phyloP scores from a whole-genome alignment of 305 asterid species.

The Lippia alba region DNA sequence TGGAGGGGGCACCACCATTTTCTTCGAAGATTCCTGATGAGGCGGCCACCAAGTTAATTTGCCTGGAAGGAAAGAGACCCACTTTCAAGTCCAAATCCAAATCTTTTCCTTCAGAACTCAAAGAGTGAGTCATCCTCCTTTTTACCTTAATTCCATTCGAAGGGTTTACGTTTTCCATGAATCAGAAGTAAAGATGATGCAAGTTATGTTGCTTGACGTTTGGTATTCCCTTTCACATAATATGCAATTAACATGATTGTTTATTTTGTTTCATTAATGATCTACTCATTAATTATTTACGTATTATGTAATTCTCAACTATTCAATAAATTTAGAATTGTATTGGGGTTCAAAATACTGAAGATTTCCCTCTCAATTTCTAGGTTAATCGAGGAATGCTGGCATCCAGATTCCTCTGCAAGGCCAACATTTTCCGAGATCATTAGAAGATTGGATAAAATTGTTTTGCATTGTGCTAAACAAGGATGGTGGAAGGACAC shows the following conservation, averaged over 20 bases:
- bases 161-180: too few relatives aligned
- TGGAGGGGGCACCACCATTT: constrained; percentile 84
- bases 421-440: constrained; percentile 86
- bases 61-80: constrained; percentile 83
- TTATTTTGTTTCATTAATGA: too few relatives aligned
- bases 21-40: constrained; percentile 83
- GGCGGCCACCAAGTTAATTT: constrained; percentile 64
- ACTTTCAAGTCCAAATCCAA: constrained; percentile 80
- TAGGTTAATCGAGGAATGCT: constrained; percentile 95
- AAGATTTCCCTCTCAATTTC: constrained; percentile 26
- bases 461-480: constrained; percentile 71
- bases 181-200: neutral
- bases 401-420: constrained; percentile 63
- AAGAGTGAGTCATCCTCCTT: constrained; percentile 64
- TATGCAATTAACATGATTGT: too few relatives aligned
- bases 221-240: neutral
- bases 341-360: neutral
- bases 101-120: constrained; percentile 74
- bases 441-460: constrained; percentile 73
- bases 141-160: too few relatives aligned
- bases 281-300: neutral
- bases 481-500: constrained; percentile 99
- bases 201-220: neutral
- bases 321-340: constrained; percentile 1
- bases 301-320: neutral